Evolutionary conservation across 169 alveolate species (phyloP).

Genomic region (Cystoisospora suis): DNA sequence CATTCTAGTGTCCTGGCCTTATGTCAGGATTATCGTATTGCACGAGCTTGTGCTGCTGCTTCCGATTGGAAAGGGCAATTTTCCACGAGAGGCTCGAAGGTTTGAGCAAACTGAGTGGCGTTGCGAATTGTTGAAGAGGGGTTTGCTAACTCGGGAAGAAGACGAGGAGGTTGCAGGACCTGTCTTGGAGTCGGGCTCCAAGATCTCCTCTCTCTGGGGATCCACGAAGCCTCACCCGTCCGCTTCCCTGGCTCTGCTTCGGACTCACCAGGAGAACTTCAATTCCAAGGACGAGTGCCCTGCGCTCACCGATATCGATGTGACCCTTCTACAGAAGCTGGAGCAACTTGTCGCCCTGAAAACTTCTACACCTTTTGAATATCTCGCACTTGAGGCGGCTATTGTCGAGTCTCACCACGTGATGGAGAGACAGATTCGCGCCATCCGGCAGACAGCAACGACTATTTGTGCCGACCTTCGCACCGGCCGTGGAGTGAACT

Average conservation of each 20-base stretch:
- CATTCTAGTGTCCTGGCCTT: slow-evolving; percentile 6
- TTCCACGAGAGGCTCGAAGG: background rate
- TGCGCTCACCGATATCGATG: slow-evolving; percentile 7
- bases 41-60: background rate
- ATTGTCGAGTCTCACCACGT: background rate
- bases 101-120: slow-evolving; percentile 28
- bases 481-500: background rate
- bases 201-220: background rate
- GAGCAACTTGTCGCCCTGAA: background rate
- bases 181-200: background rate
- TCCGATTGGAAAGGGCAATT: background rate
- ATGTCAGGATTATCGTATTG: slow-evolving; percentile 11
- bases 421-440: background rate
- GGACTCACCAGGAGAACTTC: too few relatives aligned
- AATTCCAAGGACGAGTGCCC: background rate
- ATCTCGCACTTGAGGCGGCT: slow-evolving; percentile 28
- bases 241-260: background rate
- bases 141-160: background rate
- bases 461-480: slow-evolving; percentile 12
- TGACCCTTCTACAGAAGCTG: slow-evolving; percentile 1
- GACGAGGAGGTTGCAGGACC: background rate
- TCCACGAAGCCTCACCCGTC: too few relatives aligned
- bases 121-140: background rate
- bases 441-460: background rate
- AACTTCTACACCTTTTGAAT: background rate